Evolutionary conservation across 2,329 filamentous ascomycete genomes (phyloP).

Genomic region (Aspergillus texensis): DNA sequence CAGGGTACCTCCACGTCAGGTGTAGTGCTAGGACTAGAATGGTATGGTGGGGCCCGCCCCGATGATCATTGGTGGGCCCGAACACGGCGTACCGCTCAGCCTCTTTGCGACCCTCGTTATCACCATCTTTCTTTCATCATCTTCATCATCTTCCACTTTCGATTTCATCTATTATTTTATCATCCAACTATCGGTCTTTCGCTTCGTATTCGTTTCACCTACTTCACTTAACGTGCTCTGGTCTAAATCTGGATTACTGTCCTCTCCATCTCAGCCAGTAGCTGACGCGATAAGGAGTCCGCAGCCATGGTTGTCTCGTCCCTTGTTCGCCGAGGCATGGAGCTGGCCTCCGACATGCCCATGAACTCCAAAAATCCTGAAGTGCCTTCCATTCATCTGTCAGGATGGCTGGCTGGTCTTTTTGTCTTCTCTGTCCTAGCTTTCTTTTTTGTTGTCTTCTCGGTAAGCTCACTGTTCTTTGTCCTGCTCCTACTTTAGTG

Average conservation of each 20-base stretch:
- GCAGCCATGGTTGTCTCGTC: constrained; percentile 32
- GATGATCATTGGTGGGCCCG: background rate
- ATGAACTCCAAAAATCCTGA: constrained; percentile 6
- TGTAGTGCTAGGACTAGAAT: background rate
- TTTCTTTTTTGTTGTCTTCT: constrained; percentile 27
- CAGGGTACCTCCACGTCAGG: too few species aligned
- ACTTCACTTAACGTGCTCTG: background rate
- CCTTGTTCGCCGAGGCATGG: constrained; percentile 41
- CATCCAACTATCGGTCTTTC: constrained; percentile 11
- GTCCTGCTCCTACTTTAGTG: background rate
- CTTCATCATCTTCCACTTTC: background rate
- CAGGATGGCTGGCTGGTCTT: constrained; percentile 30
- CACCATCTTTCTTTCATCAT: background rate
- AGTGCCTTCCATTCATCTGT: constrained; percentile 19
- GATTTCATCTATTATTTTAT: background rate
- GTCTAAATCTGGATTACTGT: background rate
- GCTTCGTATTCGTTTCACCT: background rate
- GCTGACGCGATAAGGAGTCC: background rate
- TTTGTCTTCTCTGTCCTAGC: constrained; percentile 30
- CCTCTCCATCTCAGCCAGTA: background rate
- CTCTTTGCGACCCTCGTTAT: constrained; percentile 7
- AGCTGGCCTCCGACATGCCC: constrained; percentile 27
- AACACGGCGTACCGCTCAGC: constrained; percentile 10
- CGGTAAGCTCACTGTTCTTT: constrained; percentile 27
- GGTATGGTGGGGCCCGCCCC: background rate